These are phyloP conservation scores for Candida adriatica DNA, from an alignment of 805 yeast species.

Conservation along the genomic window DNA sequence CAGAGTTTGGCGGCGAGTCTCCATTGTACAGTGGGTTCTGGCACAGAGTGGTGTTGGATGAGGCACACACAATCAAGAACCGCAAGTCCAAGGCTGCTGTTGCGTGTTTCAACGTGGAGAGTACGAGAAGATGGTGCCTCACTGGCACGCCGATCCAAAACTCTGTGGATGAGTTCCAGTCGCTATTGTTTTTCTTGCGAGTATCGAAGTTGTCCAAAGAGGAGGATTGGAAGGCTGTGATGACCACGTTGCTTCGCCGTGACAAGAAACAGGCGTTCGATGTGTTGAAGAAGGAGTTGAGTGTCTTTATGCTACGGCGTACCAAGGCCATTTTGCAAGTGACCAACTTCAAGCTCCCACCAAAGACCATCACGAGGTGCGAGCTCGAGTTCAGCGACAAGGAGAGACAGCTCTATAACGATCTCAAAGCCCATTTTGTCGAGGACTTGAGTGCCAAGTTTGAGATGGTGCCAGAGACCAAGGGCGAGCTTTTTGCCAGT, in stretches of 20 bases:
- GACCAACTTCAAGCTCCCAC: slow-evolving; percentile 17
- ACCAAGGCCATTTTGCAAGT: slow-evolving; percentile 32
- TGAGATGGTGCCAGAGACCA: slow-evolving; percentile 1
- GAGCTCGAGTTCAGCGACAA: slow-evolving; percentile 19
- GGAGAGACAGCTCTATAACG: slow-evolving; percentile 25
- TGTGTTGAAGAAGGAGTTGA: slow-evolving; percentile 25
- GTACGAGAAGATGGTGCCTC: slow-evolving; percentile 47
- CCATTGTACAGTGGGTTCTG: slow-evolving; percentile 27
- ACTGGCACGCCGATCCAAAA: slow-evolving; percentile 67
- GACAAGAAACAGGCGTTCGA: slow-evolving; percentile 33
- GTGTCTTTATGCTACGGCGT: slow-evolving; percentile 37
- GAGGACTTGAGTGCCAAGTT: slow-evolving; percentile 4
- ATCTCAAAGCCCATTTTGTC: slow-evolving; percentile 15
- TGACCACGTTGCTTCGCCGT: slow-evolving; percentile 25
- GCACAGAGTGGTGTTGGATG: slow-evolving; percentile 54
- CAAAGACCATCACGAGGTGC: slow-evolving; percentile 13
- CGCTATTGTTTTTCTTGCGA: slow-evolving; percentile 39
- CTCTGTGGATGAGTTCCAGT: slow-evolving; percentile 42
- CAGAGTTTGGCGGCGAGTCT: slow-evolving; percentile 26
- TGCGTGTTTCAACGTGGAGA: slow-evolving; percentile 36
- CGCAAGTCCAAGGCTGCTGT: slow-evolving; percentile 36
- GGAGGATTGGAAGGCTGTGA: slow-evolving; percentile 26
- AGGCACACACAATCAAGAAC: slow-evolving; percentile 58
- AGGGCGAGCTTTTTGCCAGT: slow-evolving; percentile 7
- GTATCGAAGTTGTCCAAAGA: slow-evolving; percentile 24